phyloP scores from a whole-genome alignment of 1,284 basidiomycete species.

The Taiwanofungus camphoratus region DNA sequence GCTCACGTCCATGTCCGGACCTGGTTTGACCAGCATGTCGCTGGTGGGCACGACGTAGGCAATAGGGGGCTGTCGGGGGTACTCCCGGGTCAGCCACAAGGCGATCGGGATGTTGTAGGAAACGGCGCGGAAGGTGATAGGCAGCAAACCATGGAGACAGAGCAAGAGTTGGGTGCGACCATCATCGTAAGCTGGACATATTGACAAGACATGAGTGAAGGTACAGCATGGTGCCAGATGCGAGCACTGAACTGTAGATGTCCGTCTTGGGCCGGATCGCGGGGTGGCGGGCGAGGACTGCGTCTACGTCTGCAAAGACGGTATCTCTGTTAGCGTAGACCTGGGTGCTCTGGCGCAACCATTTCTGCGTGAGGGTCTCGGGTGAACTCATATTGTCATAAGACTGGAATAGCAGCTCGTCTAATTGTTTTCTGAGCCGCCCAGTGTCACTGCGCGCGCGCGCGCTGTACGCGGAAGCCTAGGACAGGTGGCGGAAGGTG shows the following conservation, averaged over 20 bases:
- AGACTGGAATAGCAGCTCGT: neutral
- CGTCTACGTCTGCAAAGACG: slow-evolving; percentile 61
- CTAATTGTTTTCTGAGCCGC: too few relatives aligned
- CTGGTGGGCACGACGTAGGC: slow-evolving; percentile 93
- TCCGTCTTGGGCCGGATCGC: slow-evolving; percentile 86
- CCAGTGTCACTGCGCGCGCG: neutral
- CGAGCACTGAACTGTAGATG: slow-evolving; percentile 71
- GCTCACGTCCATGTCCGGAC: slow-evolving; percentile 76
- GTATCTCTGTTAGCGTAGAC: slow-evolving; percentile 56
- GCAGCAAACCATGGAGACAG: slow-evolving; percentile 86
- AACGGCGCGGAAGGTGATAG: slow-evolving; percentile 71
- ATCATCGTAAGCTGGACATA: slow-evolving; percentile 78
- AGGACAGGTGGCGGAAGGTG: neutral
- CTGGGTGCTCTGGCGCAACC: slow-evolving; percentile 68
- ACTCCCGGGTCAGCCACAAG: slow-evolving; percentile 82
- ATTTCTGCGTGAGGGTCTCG: slow-evolving; percentile 46
- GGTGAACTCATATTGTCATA: slow-evolving; percentile 20
- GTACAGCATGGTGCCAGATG: slow-evolving; percentile 8
- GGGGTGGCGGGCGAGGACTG: slow-evolving; percentile 51
- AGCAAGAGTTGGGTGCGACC: slow-evolving; percentile 89
- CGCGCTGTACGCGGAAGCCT: slow-evolving; percentile 1
- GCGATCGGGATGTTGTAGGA: slow-evolving; percentile 94
- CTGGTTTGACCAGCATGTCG: slow-evolving; percentile 84
- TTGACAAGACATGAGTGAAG: slow-evolving; percentile 14
- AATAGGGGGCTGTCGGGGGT: slow-evolving; percentile 79